These are phyloP conservation scores for Leishmania lainsoni DNA, from an alignment of 208 protist genomes.

Conservation along the genomic window DNA sequence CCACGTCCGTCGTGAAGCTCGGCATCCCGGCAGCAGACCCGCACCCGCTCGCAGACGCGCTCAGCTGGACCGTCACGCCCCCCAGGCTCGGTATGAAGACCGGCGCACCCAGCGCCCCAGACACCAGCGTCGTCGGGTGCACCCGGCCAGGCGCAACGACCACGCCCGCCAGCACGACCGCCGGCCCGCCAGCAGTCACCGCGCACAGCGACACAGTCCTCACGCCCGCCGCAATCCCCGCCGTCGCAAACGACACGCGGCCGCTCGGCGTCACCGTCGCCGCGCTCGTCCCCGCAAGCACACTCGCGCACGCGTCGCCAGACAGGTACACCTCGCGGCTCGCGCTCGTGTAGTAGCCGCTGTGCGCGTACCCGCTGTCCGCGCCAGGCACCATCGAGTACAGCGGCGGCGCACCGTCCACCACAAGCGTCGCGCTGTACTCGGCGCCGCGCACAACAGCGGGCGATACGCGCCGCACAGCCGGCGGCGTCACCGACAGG, in stretches of 20 bases:
- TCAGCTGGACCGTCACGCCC: slow-evolving; percentile 49
- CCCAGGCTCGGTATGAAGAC: slow-evolving; percentile 57
- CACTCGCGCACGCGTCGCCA: slow-evolving; percentile 30
- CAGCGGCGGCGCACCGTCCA: slow-evolving; percentile 28
- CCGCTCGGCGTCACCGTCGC: slow-evolving; percentile 25
- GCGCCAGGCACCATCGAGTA: slow-evolving; percentile 62
- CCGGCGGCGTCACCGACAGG: slow-evolving; percentile 57
- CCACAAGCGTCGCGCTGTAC: slow-evolving; percentile 49
- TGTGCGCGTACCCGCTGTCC: slow-evolving; percentile 40
- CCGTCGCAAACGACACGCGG: slow-evolving; percentile 31
- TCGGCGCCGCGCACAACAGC: slow-evolving; percentile 47
- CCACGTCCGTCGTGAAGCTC: slow-evolving; percentile 50
- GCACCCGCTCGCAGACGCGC: slow-evolving; percentile 30
- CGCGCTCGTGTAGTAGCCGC: slow-evolving; percentile 34
- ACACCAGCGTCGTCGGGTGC: slow-evolving; percentile 54
- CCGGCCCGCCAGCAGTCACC: slow-evolving; percentile 40
- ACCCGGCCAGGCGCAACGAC: slow-evolving; percentile 38
- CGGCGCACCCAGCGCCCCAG: slow-evolving; percentile 27
- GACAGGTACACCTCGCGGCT: slow-evolving; percentile 62
- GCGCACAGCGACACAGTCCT: slow-evolving; percentile 43
- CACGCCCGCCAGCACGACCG: slow-evolving; percentile 21
- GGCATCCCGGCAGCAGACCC: slow-evolving; percentile 27
- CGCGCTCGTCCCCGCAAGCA: slow-evolving; percentile 26
- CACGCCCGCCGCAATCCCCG: slow-evolving; percentile 20
- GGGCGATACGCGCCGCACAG: slow-evolving; percentile 34